Base-by-base conservation (phyloP, 2,329 filamentous ascomycete species). In the Calycina marina region DNA sequence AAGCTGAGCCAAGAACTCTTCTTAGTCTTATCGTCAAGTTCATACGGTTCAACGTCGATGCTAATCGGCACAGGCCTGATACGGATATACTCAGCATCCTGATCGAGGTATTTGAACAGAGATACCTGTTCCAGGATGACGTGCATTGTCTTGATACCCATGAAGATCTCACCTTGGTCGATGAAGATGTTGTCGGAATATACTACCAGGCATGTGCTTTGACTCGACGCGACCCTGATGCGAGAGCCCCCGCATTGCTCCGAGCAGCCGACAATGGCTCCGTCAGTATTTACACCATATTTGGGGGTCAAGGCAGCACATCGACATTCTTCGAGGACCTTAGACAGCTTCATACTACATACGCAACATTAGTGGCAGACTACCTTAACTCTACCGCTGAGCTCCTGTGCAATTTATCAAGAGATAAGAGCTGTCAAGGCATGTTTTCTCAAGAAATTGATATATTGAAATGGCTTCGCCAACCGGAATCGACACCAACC, bases 281-380 rank as follows among this genome's bases (percentile, higher is more conserved):
- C n/a, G 30, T 12, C 14, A 28, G 10, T 17, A 5, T 29, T 15
- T 29, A 29, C 27, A 29, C 25, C 6, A 20, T 51, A 14, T 51
- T 51, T 28, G 48, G 48, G 4, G 49, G 49, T 5, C 49, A 52
- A 31, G 49, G 49, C 9, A 50, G 50, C 28, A 47, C 43, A 12
- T 37, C 46, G 14, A 24, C 36, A 2, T 34, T 28, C 17, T 34
- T 34, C 14, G 25, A 28, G 5, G 32, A 34, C 9, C 15, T 29
- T 15, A 13, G 27, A 5, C 15, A 16, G 9, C 14, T 29, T 13
- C 15, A 29, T 12, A 10, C 15, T 5, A 29, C 27, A 14, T 29
- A 29, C 12, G 18, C 27, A 15, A 13, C 13, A 5, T 17, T 29
- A 10, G 15, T 29, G 11, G 27, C 27, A 12, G 27, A 29, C 8